Percentiles rank a stretch among this genome's conserved stretches.
phyloP scores from a whole-genome alignment of 2,329 filamentous ascomycete genomes.

The Sclerotinia minor region DNA sequence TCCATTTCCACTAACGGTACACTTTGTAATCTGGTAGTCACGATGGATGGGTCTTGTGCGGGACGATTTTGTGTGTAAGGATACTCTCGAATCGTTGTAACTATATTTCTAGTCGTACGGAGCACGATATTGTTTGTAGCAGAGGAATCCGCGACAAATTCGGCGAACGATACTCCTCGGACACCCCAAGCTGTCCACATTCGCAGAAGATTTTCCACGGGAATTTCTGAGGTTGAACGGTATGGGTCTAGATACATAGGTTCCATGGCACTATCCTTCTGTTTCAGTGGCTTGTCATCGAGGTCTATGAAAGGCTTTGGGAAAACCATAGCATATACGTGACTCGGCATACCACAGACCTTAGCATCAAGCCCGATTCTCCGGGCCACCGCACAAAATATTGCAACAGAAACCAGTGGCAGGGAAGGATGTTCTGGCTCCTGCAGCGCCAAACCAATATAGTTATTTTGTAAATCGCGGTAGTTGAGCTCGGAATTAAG shows the following conservation, averaged over 20 bases:
- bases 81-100: slow-evolving; percentile 64
- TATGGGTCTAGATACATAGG: slow-evolving; percentile 86
- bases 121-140: slow-evolving; percentile 65
- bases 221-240: slow-evolving; percentile 66
- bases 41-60: slow-evolving; percentile 31
- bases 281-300: slow-evolving; percentile 49
- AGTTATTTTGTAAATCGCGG: slow-evolving; percentile 79
- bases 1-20: slow-evolving; percentile 43
- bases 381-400: slow-evolving; percentile 78
- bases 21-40: slow-evolving; percentile 37
- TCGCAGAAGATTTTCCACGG: slow-evolving; percentile 56
- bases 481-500: slow-evolving; percentile 67
- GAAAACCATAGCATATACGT: slow-evolving; percentile 78
- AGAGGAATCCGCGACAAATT: slow-evolving; percentile 64
- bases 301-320: slow-evolving; percentile 60
- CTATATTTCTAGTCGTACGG: slow-evolving; percentile 78
- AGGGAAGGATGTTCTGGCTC: slow-evolving; percentile 74
- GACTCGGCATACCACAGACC: slow-evolving; percentile 79
- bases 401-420: slow-evolving; percentile 81
- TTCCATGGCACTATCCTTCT: slow-evolving; percentile 46
- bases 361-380: slow-evolving; percentile 73
- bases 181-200: slow-evolving; percentile 53
- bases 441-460: slow-evolving; percentile 78
- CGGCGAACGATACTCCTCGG: slow-evolving; percentile 47
- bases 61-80: slow-evolving; percentile 28